Percentiles rank a stretch among this genome's conserved stretches.
phyloP scores from a whole-genome alignment of 2,329 filamentous ascomycete species.

The Nothophoma quercina region DNA sequence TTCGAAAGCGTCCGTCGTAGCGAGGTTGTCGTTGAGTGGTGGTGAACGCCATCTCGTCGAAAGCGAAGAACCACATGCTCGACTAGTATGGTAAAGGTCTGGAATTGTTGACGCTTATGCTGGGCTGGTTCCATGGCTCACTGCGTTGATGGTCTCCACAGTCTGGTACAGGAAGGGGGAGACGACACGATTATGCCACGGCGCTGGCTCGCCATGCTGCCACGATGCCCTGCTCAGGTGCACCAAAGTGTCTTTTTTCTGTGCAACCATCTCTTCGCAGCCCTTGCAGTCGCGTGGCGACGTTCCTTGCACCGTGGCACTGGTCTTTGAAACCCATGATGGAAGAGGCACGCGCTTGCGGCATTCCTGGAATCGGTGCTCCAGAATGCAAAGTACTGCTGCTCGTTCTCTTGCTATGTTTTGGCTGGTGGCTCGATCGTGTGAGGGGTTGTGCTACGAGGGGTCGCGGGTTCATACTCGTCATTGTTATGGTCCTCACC shows the following conservation, averaged over 20 bases:
- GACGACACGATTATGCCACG: conserved; percentile 17
- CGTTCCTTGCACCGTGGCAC: conserved; percentile 19
- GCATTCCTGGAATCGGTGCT: conserved; percentile 13
- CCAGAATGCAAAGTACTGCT: conserved; percentile 14
- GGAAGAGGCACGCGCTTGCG: conserved; percentile 21
- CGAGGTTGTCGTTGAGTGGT: conserved; percentile 9
- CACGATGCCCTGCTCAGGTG: conserved; percentile 15
- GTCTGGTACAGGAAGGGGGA: conserved; percentile 13
- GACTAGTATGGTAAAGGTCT: conserved; percentile 16
- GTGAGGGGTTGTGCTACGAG: conserved; percentile 14
- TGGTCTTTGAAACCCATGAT: conserved; percentile 10
- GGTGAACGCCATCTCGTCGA: conserved; percentile 11
- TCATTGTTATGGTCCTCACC: conserved; percentile 6
- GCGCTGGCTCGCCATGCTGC: conserved; percentile 11
- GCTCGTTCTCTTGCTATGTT: conserved; percentile 20
- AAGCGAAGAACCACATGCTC: conserved; percentile 19
- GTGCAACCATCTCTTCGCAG: conserved; percentile 14
- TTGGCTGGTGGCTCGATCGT: conserved; percentile 9
- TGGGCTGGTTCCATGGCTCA: conserved; percentile 20
- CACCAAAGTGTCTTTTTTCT: conserved; percentile 16
- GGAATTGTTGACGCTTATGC: conserved; percentile 18
- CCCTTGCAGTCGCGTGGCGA: conserved; percentile 23
- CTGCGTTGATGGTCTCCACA: conserved; percentile 1
- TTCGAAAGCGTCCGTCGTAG: conserved; percentile 14
- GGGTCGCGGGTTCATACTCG: conserved; percentile 1